phyloP scores from a whole-genome alignment of 2,329 filamentous ascomycete genomes.

The Simplicillium sp. region DNA sequence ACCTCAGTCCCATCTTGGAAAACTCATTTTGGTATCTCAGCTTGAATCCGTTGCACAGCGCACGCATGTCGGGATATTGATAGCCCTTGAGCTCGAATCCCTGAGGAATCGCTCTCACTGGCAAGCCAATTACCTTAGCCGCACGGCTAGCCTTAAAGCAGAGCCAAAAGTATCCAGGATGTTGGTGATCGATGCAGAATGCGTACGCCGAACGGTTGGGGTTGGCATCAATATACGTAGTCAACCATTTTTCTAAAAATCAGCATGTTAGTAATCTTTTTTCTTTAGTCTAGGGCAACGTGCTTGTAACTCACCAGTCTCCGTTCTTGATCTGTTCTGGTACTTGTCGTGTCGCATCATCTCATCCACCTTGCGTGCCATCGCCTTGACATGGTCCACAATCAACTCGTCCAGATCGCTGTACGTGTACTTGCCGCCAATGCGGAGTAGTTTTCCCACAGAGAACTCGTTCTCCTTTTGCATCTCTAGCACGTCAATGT shows the following conservation, averaged over 20 bases:
- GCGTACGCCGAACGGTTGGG: slow-evolving; percentile 88
- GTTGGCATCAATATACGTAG: slow-evolving; percentile 92
- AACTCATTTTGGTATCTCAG: slow-evolving; percentile 60
- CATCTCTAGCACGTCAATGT: slow-evolving; percentile 92
- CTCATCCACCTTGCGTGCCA: slow-evolving; percentile 96
- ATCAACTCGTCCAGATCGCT: slow-evolving; percentile 96
- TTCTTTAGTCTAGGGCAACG: not conserved
- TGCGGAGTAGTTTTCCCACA: slow-evolving; percentile 74
- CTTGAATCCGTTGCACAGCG: slow-evolving; percentile 96
- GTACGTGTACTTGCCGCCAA: slow-evolving; percentile 84
- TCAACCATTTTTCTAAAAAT: slow-evolving; percentile 77
- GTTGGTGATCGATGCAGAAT: slow-evolving; percentile 88
- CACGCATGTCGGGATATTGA: slow-evolving; percentile 88
- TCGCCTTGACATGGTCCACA: slow-evolving; percentile 92
- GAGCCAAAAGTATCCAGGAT: slow-evolving; percentile 89
- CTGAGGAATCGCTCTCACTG: slow-evolving; percentile 84
- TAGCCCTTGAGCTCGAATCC: slow-evolving; percentile 86
- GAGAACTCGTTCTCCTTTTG: slow-evolving; percentile 97
- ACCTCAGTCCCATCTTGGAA: slow-evolving; percentile 43
- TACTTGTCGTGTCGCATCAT: slow-evolving; percentile 93
- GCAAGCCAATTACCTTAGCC: slow-evolving; percentile 67
- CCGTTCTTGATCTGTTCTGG: slow-evolving; percentile 67
- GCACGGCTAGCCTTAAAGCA: slow-evolving; percentile 88
- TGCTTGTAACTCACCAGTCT: slow-evolving; percentile 81
- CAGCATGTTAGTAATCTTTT: slow-evolving; percentile 10